phyloP scores from a whole-genome alignment of 1,284 basidiomycete genomes.

The Trametes hirsuta region DNA sequence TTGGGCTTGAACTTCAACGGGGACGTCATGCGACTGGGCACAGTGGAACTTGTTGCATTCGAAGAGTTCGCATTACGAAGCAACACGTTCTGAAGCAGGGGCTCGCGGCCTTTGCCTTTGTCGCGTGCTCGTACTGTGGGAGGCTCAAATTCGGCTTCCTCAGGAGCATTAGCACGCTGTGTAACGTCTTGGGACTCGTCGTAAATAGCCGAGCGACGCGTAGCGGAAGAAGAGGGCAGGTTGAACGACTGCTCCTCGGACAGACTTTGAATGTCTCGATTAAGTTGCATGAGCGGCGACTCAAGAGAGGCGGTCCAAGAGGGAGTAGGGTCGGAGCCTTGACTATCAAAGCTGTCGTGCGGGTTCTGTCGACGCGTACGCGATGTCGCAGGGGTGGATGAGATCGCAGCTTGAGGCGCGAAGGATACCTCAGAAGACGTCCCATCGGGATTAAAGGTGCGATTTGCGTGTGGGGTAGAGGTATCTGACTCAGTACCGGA shows the following conservation, averaged over 20 bases:
- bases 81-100: conserved; percentile 52
- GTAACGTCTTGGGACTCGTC: conserved; percentile 33
- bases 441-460: conserved; percentile 36
- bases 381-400: conserved; percentile 72
- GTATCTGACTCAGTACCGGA: conserved; percentile 32
- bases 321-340: conserved; percentile 45
- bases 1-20: conserved; percentile 55
- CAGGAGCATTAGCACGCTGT: conserved; percentile 25
- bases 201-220: conserved; percentile 17
- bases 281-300: conserved; percentile 75
- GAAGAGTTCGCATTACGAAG: conserved; percentile 43
- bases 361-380: conserved; percentile 40
- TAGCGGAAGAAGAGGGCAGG: conserved; percentile 26
- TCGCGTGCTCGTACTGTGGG: conserved; percentile 8
- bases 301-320: conserved; percentile 75
- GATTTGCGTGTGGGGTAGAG: conserved; percentile 24
- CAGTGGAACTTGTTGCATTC: conserved; percentile 19
- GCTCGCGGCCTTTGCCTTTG: conserved; percentile 51
- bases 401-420: conserved; percentile 67
- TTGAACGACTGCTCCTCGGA: conserved; percentile 26
- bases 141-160: neutral
- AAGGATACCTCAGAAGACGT: conserved; percentile 69
- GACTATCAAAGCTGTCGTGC: conserved; percentile 43
- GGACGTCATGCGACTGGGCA: conserved; percentile 33
- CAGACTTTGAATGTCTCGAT: conserved; percentile 67